Percentiles rank a stretch among this genome's conserved stretches.
Conservation (phyloP, 495 filamentous ascomycete genomes). For the Venustampulla echinocandica region DNA sequence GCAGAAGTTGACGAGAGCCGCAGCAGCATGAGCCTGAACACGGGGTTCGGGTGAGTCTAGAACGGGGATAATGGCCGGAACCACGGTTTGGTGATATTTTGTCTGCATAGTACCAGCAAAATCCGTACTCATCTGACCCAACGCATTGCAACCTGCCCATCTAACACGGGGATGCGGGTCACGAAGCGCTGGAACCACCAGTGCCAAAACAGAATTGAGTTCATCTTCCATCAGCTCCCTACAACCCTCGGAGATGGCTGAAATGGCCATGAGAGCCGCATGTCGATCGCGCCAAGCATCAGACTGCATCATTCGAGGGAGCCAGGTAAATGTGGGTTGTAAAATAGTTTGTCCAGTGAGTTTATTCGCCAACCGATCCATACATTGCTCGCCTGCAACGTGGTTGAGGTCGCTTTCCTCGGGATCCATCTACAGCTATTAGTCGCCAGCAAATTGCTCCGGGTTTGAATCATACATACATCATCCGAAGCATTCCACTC, state of each 20-base stretch:
- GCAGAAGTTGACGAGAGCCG: constrained; percentile 97
- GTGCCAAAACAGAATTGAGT: constrained; percentile 82
- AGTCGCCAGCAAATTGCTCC: background rate
- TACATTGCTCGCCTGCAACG: constrained; percentile 96
- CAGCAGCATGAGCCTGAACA: constrained; percentile 94
- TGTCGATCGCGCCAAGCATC: constrained; percentile 92
- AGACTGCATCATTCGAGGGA: constrained; percentile 95
- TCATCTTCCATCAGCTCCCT: constrained; percentile 93
- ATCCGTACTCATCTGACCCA: constrained; percentile 99
- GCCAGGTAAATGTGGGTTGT: constrained; percentile 91
- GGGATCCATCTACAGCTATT: constrained; percentile 58
- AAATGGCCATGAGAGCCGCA: constrained; percentile 97
- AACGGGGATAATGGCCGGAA: constrained; percentile 88
- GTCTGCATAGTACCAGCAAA: constrained; percentile 98
- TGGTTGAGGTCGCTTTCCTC: constrained; percentile 98
- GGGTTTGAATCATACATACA: constrained; percentile 40
- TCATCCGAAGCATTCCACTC: constrained; percentile 95
- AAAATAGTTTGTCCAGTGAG: constrained; percentile 81
- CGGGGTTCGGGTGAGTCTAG: constrained; percentile 83
- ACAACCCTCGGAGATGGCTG: constrained; percentile 96
- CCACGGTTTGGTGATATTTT: constrained; percentile 77
- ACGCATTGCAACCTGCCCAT: constrained; percentile 97
- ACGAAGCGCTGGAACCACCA: constrained; percentile 86
- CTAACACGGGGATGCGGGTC: constrained; percentile 90
- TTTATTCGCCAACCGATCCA: constrained; percentile 97